These are phyloP conservation scores for Tetrahymena borealis DNA, from an alignment of 73 alveolate species.

Conservation along the genomic window DNA sequence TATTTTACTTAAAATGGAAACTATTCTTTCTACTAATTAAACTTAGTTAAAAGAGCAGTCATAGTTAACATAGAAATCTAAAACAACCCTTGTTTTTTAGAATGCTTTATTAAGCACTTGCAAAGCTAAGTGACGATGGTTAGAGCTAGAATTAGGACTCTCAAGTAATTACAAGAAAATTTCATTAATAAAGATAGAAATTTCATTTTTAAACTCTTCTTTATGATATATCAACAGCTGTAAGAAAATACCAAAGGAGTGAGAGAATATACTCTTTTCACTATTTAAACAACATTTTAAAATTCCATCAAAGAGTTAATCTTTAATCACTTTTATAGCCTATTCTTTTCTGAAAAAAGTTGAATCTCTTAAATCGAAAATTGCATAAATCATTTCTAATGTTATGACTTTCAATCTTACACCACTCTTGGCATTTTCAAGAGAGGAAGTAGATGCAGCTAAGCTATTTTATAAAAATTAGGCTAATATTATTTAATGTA, in stretches of 20 bases:
- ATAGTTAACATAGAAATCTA: constrained; percentile 36
- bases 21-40: constrained; percentile 14
- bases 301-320: constrained; percentile 7
- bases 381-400: constrained; percentile 9
- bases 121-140: constrained; percentile 17
- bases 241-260: constrained; percentile 17
- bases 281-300: constrained; percentile 36
- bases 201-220: constrained; percentile 25
- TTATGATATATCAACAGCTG: constrained; percentile 3
- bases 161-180: constrained; percentile 18
- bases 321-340: constrained; percentile 11
- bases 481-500: background rate
- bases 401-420: background rate
- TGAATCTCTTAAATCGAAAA: constrained; percentile 26
- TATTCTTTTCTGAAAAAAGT: constrained; percentile 5
- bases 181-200: constrained; percentile 27
- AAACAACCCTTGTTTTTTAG: constrained; percentile 9
- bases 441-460: background rate
- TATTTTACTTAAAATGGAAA: constrained; percentile 5
- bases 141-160: constrained; percentile 22
- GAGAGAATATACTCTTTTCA: constrained; percentile 6
- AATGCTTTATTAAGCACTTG: constrained; percentile 17
- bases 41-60: constrained; percentile 28
- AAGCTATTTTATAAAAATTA: constrained; percentile 4
- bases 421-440: constrained; percentile 11